Evolutionary conservation across 1,139 yeast species (phyloP), one percentile per base, ranked within the genome.

Genomic region (Geotrichum carabidarum): DNA sequence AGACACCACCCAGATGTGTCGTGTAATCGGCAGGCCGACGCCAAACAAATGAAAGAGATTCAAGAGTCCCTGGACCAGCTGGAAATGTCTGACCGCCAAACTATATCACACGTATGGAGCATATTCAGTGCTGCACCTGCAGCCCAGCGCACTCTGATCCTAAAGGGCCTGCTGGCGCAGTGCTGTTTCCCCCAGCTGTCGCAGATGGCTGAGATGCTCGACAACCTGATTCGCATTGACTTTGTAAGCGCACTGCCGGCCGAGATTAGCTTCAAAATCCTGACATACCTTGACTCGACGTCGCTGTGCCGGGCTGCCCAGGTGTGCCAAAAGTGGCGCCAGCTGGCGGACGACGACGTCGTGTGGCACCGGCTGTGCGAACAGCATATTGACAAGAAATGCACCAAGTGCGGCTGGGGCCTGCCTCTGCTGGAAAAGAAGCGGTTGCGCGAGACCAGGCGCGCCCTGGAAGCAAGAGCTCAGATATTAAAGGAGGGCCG

Each of bases 371-470:
- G 93, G 62, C 86, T 93, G 93, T 93, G 99, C 69, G 96, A 90
- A 69, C 99, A 93, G 70, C 99, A 93, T 68, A 93, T 93, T 57
- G 99, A 93, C 71, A 78, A 95, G 58, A 93, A 93, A 69, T 93
- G 99, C 71, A 96, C 97, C 46, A 89, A 88, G 68, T 93, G 99
- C 74, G 99, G 99, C 11, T 93, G 99, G 99, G 99, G 99, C 4
- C 76, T 93, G 62, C 99, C 99, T 1, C 74, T 93, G 58, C 80
- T 93, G 81, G 77, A 74, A 58, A 67, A 72, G 57, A 65, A 69
- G 57, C 65, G 74, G 22, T 63, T 73, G 15, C 63, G 71, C 18
- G 67, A 67, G 48, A 60, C 67, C 34, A 67, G 65, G 54, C 61
- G 60, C 40, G 69, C 65, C 14, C 65, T 70, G 37, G 65, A 65